Evolutionary conservation across 2,329 filamentous ascomycete species (phyloP).

Genomic region (Aspergillus pseudoviridinutans): DNA sequence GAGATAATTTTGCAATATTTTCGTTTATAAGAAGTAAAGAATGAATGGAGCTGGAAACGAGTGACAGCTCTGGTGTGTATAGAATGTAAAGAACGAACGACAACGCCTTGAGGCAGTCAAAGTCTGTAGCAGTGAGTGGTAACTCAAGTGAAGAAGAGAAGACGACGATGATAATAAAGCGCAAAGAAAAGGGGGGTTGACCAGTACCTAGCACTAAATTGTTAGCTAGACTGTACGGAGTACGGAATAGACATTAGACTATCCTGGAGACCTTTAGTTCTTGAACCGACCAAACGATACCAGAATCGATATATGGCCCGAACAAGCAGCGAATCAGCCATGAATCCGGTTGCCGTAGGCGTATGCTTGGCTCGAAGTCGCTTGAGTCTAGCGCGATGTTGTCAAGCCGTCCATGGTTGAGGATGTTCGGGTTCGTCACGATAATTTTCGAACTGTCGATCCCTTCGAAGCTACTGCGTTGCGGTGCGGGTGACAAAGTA

Average conservation of each 20-base stretch:
- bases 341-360: neutral
- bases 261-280: neutral
- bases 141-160: conserved; percentile 2
- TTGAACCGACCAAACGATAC: neutral
- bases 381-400: neutral
- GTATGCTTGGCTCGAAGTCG: neutral
- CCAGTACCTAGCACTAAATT: neutral
- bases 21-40: conserved; percentile 16
- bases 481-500: neutral
- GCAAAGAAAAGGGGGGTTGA: neutral
- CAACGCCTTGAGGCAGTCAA: conserved; percentile 14
- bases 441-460: neutral
- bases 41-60: conserved; percentile 32
- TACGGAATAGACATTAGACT: too few species aligned
- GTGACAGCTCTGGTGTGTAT: conserved; percentile 28
- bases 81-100: conserved; percentile 18
- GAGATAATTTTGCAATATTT: neutral
- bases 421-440: neutral
- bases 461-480: neutral
- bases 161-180: neutral
- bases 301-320: neutral
- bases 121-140: neutral
- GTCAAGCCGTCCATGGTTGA: neutral
- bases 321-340: neutral
- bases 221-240: neutral